Percentiles rank a stretch among this genome's conserved stretches.
phyloP scores from a whole-genome alignment of 192 early-diverging fungal species.

The Rhizoclosmatium sp. region DNA sequence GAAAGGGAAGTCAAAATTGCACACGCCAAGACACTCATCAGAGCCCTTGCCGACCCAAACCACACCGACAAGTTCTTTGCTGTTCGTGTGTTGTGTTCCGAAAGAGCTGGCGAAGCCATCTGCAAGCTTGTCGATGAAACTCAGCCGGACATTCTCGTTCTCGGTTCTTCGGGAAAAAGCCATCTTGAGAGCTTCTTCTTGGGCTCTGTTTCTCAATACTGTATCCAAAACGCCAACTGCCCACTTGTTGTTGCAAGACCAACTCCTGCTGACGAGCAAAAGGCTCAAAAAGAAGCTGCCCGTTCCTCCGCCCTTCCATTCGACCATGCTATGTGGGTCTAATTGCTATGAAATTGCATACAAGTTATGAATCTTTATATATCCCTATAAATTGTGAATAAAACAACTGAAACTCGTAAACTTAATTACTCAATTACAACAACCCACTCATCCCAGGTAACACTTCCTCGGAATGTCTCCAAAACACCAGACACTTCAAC shows the following conservation, averaged over 20 bases:
- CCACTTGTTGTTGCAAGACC: conserved; percentile 49
- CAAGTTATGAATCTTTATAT: no score
- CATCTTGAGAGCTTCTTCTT: conserved; percentile 47
- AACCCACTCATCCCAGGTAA: conserved; percentile 36
- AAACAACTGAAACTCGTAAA: neutral
- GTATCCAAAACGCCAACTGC: conserved; percentile 41
- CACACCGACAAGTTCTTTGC: conserved; percentile 31
- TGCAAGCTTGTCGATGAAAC: conserved; percentile 46
- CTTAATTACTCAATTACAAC: conserved; percentile 3
- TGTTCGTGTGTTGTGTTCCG: conserved; percentile 32
- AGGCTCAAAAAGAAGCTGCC: neutral
- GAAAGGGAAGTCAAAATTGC: conserved; percentile 7
- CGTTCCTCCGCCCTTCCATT: neutral
- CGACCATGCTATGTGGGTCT: conserved; percentile 17
- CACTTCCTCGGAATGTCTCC: conserved; percentile 37
- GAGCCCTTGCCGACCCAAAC: conserved; percentile 44
- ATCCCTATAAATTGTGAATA: no score
- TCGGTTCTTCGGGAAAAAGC: conserved; percentile 52
- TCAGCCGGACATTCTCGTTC: conserved; percentile 46
- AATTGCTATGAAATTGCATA: neutral
- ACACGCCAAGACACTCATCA: conserved; percentile 49
- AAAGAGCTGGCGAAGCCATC: conserved; percentile 37
- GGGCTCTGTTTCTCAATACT: conserved; percentile 50
- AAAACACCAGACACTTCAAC: conserved; percentile 38
- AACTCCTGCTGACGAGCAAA: conserved; percentile 29